Evolutionary conservation across 2,329 filamentous ascomycete species (phyloP), one percentile per base, ranked within the genome.

Genomic region (Coniochaeta prunicola): DNA sequence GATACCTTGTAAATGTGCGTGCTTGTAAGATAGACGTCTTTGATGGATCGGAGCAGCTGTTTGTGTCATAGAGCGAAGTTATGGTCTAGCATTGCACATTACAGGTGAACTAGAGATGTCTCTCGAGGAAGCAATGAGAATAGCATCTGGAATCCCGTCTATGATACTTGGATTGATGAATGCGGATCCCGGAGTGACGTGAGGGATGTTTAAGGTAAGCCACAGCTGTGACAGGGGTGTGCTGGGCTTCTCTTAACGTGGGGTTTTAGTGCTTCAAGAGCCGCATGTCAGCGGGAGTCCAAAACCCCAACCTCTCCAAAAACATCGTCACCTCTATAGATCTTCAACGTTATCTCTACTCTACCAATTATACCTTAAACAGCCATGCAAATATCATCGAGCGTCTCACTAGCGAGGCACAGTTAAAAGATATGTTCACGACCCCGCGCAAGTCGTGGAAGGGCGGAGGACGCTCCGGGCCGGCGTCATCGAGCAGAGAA

Each of bases 401-500:
- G 26, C 33, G 57, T 58, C 48, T 31, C 24, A 36, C 10, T 19
- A 24, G 26, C 21, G 48, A 24, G 33, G 3, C 50, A 6, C 19
- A 31, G 33, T 36, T 21, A 50, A 10, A 45, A 55, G 53, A 30
- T 36, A 61, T 63, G 57, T 59, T 34, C 50, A 63, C 31, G 2
- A 62, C 61, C 26, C 60, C 63, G 10, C 59, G 59, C 53, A 61
- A 34, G 36, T 21, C 24, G 13, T 28, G 21, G 21, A 50, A 15
- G 24, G 31, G 28, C 13, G 28, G n/a, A n/a, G 40, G 24, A 34
- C n/a, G 33, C 54, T 40, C 54, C 4, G 26, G 48, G 7, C 59
- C 59, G 1, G 55, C 59, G 3, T 55, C 59, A 17, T 58, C 7
- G 58, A 60, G 53, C 56, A 57, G 21, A 59, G 62, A 57, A 50